Evolutionary conservation across 192 early-diverging fungal species (phyloP).

Genomic region (Chytriomyces sp.): DNA sequence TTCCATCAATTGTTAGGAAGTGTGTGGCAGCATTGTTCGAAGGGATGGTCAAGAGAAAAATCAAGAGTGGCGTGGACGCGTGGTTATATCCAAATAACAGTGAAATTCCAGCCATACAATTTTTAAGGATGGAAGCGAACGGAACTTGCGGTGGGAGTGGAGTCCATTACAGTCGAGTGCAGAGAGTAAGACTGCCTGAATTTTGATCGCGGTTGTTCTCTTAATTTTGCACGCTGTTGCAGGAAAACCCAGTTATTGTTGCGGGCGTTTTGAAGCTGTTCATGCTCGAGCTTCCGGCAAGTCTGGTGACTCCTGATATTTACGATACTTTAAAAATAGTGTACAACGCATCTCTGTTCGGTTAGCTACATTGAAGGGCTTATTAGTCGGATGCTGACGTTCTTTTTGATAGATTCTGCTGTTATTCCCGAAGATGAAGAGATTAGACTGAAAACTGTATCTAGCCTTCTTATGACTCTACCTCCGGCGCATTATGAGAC

Average conservation of each 20-base stretch:
- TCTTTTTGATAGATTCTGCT: not conserved
- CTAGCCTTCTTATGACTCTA: conserved; percentile 28
- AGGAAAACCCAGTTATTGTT: conserved; percentile 26
- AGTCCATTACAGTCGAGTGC: not conserved
- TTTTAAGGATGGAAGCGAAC: conserved; percentile 42
- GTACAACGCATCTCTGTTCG: conserved; percentile 26
- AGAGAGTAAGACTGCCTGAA: conserved; percentile 7
- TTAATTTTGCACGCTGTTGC: not conserved
- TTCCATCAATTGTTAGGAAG: conserved; percentile 34
- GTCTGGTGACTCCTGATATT: conserved; percentile 28
- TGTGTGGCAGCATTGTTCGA: conserved; percentile 36
- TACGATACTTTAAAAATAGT: conserved; percentile 39
- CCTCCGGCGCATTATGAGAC: conserved; percentile 39
- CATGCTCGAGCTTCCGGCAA: conserved; percentile 35
- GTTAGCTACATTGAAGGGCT: not conserved
- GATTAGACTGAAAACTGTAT: conserved; percentile 36
- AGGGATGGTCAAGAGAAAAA: conserved; percentile 7
- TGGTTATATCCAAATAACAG: conserved; percentile 35
- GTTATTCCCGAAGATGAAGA: conserved; percentile 30
- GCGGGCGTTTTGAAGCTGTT: conserved; percentile 41
- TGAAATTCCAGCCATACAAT: conserved; percentile 42
- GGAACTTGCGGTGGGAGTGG: not conserved
- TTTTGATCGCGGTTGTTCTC: no score
- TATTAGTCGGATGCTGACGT: not conserved
- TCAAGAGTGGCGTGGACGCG: conserved; percentile 31